Conservation (phyloP, 306 rosid species). For the Vicia faba region DNA sequence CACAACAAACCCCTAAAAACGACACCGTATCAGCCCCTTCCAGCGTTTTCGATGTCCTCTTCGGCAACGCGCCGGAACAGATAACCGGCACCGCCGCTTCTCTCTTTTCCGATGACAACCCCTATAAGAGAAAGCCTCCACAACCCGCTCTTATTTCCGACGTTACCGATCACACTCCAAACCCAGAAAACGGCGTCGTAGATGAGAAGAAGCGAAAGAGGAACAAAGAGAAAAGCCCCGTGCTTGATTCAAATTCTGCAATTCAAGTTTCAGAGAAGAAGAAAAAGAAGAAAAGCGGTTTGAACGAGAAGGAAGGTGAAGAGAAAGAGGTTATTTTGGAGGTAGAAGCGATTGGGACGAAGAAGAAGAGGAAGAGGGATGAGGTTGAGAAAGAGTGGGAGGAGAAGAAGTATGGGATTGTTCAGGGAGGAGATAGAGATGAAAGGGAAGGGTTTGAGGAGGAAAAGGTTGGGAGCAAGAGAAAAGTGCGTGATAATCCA, state of each 20-base stretch:
- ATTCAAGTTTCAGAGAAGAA: slow-evolving; percentile 45
- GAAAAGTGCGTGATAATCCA: slow-evolving; percentile 71
- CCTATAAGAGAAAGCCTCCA: slow-evolving; percentile 55
- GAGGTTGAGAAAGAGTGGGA: slow-evolving; percentile 88
- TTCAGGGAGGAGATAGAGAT: slow-evolving; percentile 34
- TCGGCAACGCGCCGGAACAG: slow-evolving; percentile 47
- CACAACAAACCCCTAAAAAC: slow-evolving; percentile 26
- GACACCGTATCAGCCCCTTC: slow-evolving; percentile 48
- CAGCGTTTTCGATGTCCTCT: slow-evolving; percentile 58
- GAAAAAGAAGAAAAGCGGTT: slow-evolving; percentile 44
- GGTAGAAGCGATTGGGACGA: slow-evolving; percentile 13
- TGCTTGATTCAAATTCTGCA: slow-evolving; percentile 16
- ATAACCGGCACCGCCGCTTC: slow-evolving; percentile 39
- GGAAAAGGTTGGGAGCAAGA: slow-evolving; percentile 65
- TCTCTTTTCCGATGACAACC: slow-evolving; percentile 76
- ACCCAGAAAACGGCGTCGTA: background rate
- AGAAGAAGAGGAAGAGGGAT: slow-evolving; percentile 82
- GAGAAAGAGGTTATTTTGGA: slow-evolving; percentile 12
- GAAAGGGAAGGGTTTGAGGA: slow-evolving; percentile 40
- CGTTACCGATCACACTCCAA: slow-evolving; percentile 15
- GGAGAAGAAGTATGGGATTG: slow-evolving; percentile 63
- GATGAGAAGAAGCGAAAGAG: slow-evolving; percentile 50
- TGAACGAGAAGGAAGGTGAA: slow-evolving; percentile 15
- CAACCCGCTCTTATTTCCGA: slow-evolving; percentile 21
- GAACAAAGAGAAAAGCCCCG: slow-evolving; percentile 37